These are phyloP conservation scores for Colletotrichum higginsianum DNA, from an alignment of 2,329 filamentous ascomycete species.

Conservation along the genomic window DNA sequence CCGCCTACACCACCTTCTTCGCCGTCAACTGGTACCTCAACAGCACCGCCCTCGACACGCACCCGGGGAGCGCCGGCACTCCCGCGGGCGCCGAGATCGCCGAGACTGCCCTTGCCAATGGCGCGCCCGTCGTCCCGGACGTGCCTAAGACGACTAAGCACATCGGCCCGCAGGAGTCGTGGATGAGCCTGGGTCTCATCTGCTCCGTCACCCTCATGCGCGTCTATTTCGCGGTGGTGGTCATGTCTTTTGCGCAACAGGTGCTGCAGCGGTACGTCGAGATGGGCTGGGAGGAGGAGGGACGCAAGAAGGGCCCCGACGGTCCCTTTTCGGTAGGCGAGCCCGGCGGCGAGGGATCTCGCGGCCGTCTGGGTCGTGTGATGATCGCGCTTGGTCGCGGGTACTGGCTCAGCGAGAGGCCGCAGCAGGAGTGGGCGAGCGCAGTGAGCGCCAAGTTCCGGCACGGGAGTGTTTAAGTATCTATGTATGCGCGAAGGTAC, in stretches of 20 bases:
- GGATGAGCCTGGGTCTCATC: slow-evolving; percentile 84
- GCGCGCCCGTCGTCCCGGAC: slow-evolving; percentile 42
- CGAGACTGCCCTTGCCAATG: slow-evolving; percentile 37
- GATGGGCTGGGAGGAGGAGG: slow-evolving; percentile 39
- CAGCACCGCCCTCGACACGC: slow-evolving; percentile 58
- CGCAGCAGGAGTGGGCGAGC: slow-evolving; percentile 78
- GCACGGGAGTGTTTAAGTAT: slow-evolving; percentile 26
- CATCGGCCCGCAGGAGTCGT: slow-evolving; percentile 69
- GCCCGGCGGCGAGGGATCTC: slow-evolving; percentile 84
- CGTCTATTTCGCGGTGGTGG: slow-evolving; percentile 86
- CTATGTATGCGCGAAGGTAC: no score
- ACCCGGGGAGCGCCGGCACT: slow-evolving; percentile 42
- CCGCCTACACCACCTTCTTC: slow-evolving; percentile 85
- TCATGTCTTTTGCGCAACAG: slow-evolving; percentile 86
- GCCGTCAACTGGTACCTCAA: slow-evolving; percentile 88
- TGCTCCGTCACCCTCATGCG: slow-evolving; percentile 80
- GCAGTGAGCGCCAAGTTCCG: slow-evolving; percentile 63
- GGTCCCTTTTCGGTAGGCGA: slow-evolving; percentile 79
- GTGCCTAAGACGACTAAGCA: slow-evolving; percentile 42
- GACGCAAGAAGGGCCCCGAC: slow-evolving; percentile 53
- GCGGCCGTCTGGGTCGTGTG: slow-evolving; percentile 81
- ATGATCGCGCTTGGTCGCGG: slow-evolving; percentile 82
- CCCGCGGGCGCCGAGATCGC: slow-evolving; percentile 35
- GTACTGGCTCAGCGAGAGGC: slow-evolving; percentile 85
- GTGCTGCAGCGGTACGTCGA: slow-evolving; percentile 69